A percentile compares a stretch with the other conserved stretches of the same genome.
Conservation (phyloP, 2,329 filamentous ascomycete genomes). For the Hypoxylon rubiginosum region DNA sequence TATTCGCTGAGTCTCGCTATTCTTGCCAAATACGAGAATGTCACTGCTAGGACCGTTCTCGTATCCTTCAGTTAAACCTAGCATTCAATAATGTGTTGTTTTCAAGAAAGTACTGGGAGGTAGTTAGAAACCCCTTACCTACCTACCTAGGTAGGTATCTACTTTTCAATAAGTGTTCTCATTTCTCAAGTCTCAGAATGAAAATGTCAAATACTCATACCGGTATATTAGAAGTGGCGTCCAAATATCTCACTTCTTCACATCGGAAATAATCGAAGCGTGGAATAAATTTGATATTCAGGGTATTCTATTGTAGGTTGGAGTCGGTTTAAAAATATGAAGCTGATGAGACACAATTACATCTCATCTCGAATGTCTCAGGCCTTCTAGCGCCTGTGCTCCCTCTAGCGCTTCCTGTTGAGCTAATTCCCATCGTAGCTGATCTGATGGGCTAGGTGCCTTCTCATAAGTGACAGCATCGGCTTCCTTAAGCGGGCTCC, state of each 20-base stretch:
- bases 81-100: too few species aligned
- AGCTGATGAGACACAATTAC: not conserved
- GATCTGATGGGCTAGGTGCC: slow-evolving; percentile 51
- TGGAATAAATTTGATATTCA: slow-evolving; percentile 7
- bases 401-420: slow-evolving; percentile 41
- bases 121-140: not conserved
- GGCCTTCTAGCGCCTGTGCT: slow-evolving; percentile 28
- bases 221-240: not conserved
- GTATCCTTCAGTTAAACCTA: not conserved
- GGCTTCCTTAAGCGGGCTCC: slow-evolving; percentile 25
- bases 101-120: too few species aligned
- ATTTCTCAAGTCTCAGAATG: not conserved
- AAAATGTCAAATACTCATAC: not conserved
- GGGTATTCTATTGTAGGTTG: slow-evolving; percentile 16
- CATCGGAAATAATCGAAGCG: not conserved
- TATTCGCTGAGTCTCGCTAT: not conserved
- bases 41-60: not conserved
- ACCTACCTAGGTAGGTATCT: too few species aligned
- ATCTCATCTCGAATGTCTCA: slow-evolving; percentile 27
- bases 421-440: slow-evolving; percentile 50
- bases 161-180: too few species aligned
- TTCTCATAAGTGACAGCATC: slow-evolving; percentile 41
- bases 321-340: not conserved
- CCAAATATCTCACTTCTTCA: not conserved
- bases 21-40: not conserved